A percentile compares a stretch with the other conserved stretches of the same genome.
Conservation (phyloP, 1,284 basidiomycete species). For the Ceraceosorus guamensis region DNA sequence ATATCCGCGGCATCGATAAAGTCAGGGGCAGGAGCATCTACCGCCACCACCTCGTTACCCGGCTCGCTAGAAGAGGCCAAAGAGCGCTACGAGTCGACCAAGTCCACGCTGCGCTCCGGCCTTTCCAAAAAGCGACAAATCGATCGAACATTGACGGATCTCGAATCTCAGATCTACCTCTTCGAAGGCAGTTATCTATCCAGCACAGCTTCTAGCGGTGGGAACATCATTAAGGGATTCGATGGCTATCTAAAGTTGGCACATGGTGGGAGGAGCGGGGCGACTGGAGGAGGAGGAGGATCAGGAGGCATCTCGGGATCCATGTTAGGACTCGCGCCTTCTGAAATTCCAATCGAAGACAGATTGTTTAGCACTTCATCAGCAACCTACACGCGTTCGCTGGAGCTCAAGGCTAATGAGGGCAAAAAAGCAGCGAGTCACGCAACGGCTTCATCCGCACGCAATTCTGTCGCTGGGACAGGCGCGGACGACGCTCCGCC, state of each 20-base stretch:
- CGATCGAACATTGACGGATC: slow-evolving; percentile 38
- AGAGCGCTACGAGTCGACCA: slow-evolving; percentile 31
- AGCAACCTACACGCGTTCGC: slow-evolving; percentile 37
- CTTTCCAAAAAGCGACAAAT: slow-evolving; percentile 35
- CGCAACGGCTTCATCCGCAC: too few relatives aligned
- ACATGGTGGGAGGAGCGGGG: too few relatives aligned
- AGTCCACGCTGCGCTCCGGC: slow-evolving; percentile 25
- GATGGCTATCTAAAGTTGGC: slow-evolving; percentile 38
- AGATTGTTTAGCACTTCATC: slow-evolving; percentile 36
- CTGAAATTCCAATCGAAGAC: slow-evolving; percentile 32
- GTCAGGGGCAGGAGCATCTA: not conserved
- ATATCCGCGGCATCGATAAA: too few relatives aligned
- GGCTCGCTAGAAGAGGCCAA: slow-evolving; percentile 38
- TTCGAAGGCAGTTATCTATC: slow-evolving; percentile 46
- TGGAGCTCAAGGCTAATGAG: slow-evolving; percentile 39
- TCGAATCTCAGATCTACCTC: slow-evolving; percentile 46
- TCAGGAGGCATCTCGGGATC: not conserved
- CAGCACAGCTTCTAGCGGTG: slow-evolving; percentile 38
- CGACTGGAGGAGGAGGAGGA: too few relatives aligned
- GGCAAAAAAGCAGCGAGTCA: not conserved
- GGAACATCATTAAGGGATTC: slow-evolving; percentile 47
- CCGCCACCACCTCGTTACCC: slow-evolving; percentile 3
- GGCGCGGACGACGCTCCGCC: too few relatives aligned
- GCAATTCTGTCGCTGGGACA: too few relatives aligned
- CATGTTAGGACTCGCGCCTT: not conserved